Percentiles rank a stretch among this genome's conserved stretches.
Evolutionary conservation across 73 alveolate genomes (phyloP).

Genomic region (Paraurostyla sp.): DNA sequence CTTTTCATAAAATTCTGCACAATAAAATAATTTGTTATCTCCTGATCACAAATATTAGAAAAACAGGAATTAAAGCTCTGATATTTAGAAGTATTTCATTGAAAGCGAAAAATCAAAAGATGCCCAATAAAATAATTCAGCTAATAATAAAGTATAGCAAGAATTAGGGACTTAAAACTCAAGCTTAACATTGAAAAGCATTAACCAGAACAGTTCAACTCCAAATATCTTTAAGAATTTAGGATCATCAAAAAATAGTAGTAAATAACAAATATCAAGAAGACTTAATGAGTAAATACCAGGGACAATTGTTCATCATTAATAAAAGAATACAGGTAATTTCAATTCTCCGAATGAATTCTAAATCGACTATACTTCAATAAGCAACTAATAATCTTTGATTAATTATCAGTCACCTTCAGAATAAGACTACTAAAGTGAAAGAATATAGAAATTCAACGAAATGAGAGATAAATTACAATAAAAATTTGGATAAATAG

Average conservation of each 20-base stretch:
- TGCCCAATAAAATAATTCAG: too few species aligned
- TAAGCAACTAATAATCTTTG: not conserved
- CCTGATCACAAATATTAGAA: too few species aligned
- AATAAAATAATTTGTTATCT: too few species aligned
- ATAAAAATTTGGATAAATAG: not conserved
- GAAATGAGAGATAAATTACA: constrained; percentile 14
- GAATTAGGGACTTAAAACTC: too few species aligned
- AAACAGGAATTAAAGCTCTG: too few species aligned
- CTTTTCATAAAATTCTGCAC: too few species aligned
- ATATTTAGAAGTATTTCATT: too few species aligned
- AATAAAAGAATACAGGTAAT: constrained; percentile 10
- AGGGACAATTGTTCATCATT: constrained; percentile 39
- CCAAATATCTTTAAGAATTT: too few species aligned
- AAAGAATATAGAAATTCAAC: not conserved
- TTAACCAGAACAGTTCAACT: too few species aligned
- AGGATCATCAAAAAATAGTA: not conserved
- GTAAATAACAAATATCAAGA: not conserved
- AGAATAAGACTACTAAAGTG: not conserved
- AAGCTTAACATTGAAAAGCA: too few species aligned
- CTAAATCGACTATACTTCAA: not conserved
- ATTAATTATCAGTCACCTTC: not conserved
- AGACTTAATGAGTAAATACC: not conserved
- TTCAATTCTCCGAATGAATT: constrained; percentile 33
- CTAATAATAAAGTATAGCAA: too few species aligned
- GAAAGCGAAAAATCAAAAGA: too few species aligned